Base-by-base conservation (phyloP, 768 basidiomycete species). In the Auricularia auricula-judae region DNA sequence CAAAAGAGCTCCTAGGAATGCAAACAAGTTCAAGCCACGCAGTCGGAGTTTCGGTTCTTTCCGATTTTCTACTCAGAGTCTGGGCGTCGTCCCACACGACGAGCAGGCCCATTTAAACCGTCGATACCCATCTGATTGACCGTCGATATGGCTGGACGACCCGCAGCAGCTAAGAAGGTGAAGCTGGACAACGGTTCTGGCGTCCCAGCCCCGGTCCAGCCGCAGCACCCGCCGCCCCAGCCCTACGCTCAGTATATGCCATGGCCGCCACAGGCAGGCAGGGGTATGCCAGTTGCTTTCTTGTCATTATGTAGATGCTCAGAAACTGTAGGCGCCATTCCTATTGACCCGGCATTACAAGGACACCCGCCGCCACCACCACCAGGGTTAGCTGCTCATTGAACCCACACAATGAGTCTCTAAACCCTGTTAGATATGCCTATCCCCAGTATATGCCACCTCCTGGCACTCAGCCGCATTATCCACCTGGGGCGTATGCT, bases 381-480 rank as follows among this genome's bases (percentile, higher is more conserved):
- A n/a, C 53, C 53, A 54, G 53, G 53, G 53, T 54, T 8, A 54
- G 18, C 16, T n/a, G 5, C 33, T 36, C 60, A 29, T 66, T n/a
- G 59, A 66, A 58, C 60, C 67, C 3, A n/a, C 63, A 4, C 53
- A 54, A 8, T 10, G 53, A 7, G 53, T 29, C n/a, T 54, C 18
- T 29, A n/a, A n/a, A 12, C 11, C 5, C 18, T 54, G 11, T 54
- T 18, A 54, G 53, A 54, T 54, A 54, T 54, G n/a, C 53, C 18
- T 54, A n/a, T 54, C n/a, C n/a, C 3, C 29, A n/a, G 8, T n/a
- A n/a, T 18, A n/a, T 29, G 53, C 11, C 56, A 29, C 47, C 47
- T 16, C 47, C 29, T 5, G 56, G 56, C 18, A 7, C 56, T 14
- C 56, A 59, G 18, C 56, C 56, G 10, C 56, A 59, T 10, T 59